Evolutionary conservation across 139 green algal genomes (phyloP), one percentile per base, ranked within the genome.

Genomic region (Limnomonas spitsbergensis): DNA sequence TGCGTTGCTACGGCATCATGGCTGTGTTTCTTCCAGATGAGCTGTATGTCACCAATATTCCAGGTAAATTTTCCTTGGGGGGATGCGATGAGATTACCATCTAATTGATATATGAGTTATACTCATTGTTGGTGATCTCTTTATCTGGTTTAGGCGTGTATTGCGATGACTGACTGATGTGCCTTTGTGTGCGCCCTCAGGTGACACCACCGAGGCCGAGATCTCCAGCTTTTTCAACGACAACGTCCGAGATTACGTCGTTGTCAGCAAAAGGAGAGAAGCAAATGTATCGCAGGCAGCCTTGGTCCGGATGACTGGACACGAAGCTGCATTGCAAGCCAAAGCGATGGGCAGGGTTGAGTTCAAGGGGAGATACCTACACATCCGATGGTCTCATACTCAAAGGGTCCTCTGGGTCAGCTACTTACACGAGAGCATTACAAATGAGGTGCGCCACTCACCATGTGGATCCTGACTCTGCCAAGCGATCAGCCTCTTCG

Each of bases 401-500:
- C 81, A 85, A 40, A 76, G 81, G 4, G 81, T 82, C 7, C 34
- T 85, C 1, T 85, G 76, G 76, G 71, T 82, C 7, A 52, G 68
- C 9, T 75, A 82, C 61, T 40, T 85, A 31, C 76, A 82, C 38
- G 76, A 82, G 3, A 69, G n/a, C 32, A 70, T 85, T 0, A 85
- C 81, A 32, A 85, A 85, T 56, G 81, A 85, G 81, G 81, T 85
- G 40, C 3, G n/a, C n/a, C n/a, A n/a, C n/a, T n/a, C n/a, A n/a
- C n/a, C n/a, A n/a, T n/a, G n/a, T n/a, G n/a, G n/a, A n/a, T n/a
- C n/a, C n/a, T n/a, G n/a, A n/a, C n/a, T n/a, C n/a, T n/a, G n/a
- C n/a, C n/a, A n/a, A n/a, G n/a, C n/a, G n/a, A n/a, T n/a, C n/a
- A n/a, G n/a, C n/a, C n/a, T n/a, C n/a, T n/a, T n/a, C n/a, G n/a